These are phyloP conservation scores for Tephrocybe sp. DNA, from an alignment of 768 basidiomycete genomes.

Conservation along the genomic window DNA sequence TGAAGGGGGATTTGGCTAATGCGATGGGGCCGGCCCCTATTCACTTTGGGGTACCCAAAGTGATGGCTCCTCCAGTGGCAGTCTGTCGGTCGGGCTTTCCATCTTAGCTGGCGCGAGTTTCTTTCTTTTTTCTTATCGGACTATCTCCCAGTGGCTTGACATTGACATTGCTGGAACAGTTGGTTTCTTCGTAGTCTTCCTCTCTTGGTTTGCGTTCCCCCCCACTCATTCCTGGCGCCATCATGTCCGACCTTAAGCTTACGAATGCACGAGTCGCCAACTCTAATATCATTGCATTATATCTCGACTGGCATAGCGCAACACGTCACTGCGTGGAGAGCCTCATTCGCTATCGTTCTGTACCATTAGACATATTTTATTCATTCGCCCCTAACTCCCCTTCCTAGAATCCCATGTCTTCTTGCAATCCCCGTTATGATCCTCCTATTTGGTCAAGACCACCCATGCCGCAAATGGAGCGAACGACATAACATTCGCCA, in stretches of 20 bases:
- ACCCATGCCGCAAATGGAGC: slow-evolving; percentile 52
- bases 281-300: slow-evolving; percentile 46
- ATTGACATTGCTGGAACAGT: too few relatives aligned
- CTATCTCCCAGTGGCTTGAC: too few relatives aligned
- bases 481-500: slow-evolving; percentile 40
- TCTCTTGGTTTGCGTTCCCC: slow-evolving; percentile 58
- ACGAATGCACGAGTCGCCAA: slow-evolving; percentile 45
- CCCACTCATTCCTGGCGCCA: slow-evolving; percentile 54
- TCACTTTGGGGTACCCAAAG: too few relatives aligned
- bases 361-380: slow-evolving; percentile 3
- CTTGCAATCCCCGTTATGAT: slow-evolving; percentile 36
- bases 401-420: slow-evolving; percentile 48
- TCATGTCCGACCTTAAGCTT: slow-evolving; percentile 48
- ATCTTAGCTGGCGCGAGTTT: slow-evolving; percentile 37
- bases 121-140: neutral
- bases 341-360: slow-evolving; percentile 54
- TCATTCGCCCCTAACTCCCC: too few relatives aligned
- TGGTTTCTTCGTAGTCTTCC: slow-evolving; percentile 50
- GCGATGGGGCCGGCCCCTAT: too few relatives aligned
- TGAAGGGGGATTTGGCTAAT: too few relatives aligned
- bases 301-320: slow-evolving; percentile 34
- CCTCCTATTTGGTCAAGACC: slow-evolving; percentile 48
- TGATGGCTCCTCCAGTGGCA: too few relatives aligned
- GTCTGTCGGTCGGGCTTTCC: slow-evolving; percentile 51
- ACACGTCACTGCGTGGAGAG: slow-evolving; percentile 52